phyloP scores from a whole-genome alignment of 2,329 filamentous ascomycete genomes.

The Penicillium sp. region DNA sequence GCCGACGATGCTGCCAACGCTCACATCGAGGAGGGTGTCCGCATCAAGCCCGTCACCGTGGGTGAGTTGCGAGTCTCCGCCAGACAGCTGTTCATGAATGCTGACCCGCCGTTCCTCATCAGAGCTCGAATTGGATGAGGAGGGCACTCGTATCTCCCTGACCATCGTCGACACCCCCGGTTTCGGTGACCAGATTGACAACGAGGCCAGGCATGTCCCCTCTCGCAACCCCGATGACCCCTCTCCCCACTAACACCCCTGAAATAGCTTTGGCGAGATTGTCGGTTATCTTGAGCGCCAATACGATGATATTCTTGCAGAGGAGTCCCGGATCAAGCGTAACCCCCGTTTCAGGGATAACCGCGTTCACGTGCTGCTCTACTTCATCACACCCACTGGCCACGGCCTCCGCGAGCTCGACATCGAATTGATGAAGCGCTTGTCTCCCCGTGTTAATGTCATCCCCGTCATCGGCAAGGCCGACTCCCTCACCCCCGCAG shows the following conservation, averaged over 20 bases:
- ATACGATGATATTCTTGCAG: slow-evolving; percentile 98
- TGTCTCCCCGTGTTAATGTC: slow-evolving; percentile 96
- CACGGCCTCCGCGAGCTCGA: slow-evolving; percentile 97
- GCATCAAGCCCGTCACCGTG: slow-evolving; percentile 97
- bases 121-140: slow-evolving; percentile 96
- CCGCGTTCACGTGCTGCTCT: slow-evolving; percentile 94
- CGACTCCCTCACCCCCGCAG: slow-evolving; percentile 91
- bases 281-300: slow-evolving; percentile 97
- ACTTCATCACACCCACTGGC: slow-evolving; percentile 98
- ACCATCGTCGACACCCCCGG: slow-evolving; percentile 98
- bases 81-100: slow-evolving; percentile 17
- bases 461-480: slow-evolving; percentile 99
- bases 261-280: slow-evolving; percentile 84
- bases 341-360: slow-evolving; percentile 99
- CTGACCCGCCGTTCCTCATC: slow-evolving; percentile 29
- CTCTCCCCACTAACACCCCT: slow-evolving; percentile 25
- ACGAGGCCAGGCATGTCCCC: slow-evolving; percentile 79
- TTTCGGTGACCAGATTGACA: slow-evolving; percentile 98
- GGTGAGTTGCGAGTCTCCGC: slow-evolving; percentile 58
- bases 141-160: slow-evolving; percentile 95
- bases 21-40: slow-evolving; percentile 92
- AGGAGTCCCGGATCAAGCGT: slow-evolving; percentile 99
- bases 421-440: slow-evolving; percentile 99
- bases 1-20: slow-evolving; percentile 84
- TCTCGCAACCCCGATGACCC: not conserved